Base-by-base conservation (phyloP, 306 rosid species). In the Urtica urens region DNA sequence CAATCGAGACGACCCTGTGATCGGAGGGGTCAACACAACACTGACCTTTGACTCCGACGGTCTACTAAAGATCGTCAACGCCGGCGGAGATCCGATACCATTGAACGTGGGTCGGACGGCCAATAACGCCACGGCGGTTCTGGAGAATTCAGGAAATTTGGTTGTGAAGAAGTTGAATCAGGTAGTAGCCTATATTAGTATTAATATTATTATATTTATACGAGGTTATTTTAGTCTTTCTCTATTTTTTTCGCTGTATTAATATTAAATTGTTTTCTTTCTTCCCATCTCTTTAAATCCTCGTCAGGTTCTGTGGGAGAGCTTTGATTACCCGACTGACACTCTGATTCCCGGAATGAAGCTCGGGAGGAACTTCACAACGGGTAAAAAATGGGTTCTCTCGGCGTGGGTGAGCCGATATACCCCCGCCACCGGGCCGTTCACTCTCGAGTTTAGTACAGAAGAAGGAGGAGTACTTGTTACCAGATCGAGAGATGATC, bases 321-420 rank as follows among this genome's bases (percentile, higher is more conserved):
- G 56, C 40, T 51, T 31, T 23, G 46, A 59, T 25, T 14, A 66
- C 33, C 66, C 62, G 15, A 52, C 62, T 11, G 42, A 59, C 41
- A 29, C 62, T 15, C 47, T 66, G 41, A 28, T 66, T 20, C 67
- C 72, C 9, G 62, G 58, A 19, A 66, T 66, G 72, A 66, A 46
- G 42, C 54, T 66, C 13, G 52, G 52, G 18, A 13, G 5, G 19
- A 46, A n/a, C 33, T 22, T 24, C 14, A 20, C 10, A 20, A 24
- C 33, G 7, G 35, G 21, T 8, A 25, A 14, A 26, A 46, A 10
- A 15, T 46, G 52, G 52, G 4, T 14, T 11, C 33, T 46, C 16
- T 23, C 20, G 9, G 24, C 52, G 8, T 46, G 52, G 52, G 12
- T 46, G 34, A 46, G 33, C 9, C 6, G 15, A 6, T 20, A 46